Base-by-base conservation (phyloP, 495 filamentous ascomycete genomes). In the Recurvomyces mirabilis region DNA sequence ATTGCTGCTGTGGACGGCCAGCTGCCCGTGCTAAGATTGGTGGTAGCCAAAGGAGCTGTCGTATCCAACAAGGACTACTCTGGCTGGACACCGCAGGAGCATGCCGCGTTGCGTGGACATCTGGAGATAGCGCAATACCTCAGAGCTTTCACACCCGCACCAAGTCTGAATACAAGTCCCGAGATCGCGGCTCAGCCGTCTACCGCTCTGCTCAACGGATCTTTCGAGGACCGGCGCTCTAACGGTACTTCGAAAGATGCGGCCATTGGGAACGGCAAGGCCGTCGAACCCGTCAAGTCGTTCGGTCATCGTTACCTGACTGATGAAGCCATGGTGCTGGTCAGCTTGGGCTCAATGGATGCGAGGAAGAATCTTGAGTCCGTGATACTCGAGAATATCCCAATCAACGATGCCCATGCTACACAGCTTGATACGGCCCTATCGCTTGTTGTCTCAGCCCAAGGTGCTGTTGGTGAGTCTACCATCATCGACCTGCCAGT, bases 221-320 rank as follows among this genome's bases (percentile, higher is more conserved):
- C 73, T 17, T 59, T 79, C 10, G 59, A 63, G 13, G 74, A 79
- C 31, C 65, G 73, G 31, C 64, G 62, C 33, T 77, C 75, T 4
- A 71, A 73, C 53, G 56, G 42, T 3, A 57, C 51, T 4, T 53
- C 56, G 1, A 68, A 64, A 35, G 68, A 63, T 18, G 24, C 25
- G 9, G 12, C 5, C 39, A 64, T 52, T 52, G 55, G 59, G 54
- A 52, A 49, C 9, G 22, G 52, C 20, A 67, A 74, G 35, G 59
- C 64, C 11, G 58, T 75, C 19, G 84, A 93, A 36, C 80, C 86
- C 33, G 74, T 95, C 47, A 96, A 96, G 62, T 82, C 87, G 17
- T 98, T 94, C 66, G 91, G 91, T 43, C 91, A 96, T 67, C 74
- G 89, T 37, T 98, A 95, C 65, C 79, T 98, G 41, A 91, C 77